phyloP scores from a whole-genome alignment of 305 asterid genomes.

The Coffea humblotiana region DNA sequence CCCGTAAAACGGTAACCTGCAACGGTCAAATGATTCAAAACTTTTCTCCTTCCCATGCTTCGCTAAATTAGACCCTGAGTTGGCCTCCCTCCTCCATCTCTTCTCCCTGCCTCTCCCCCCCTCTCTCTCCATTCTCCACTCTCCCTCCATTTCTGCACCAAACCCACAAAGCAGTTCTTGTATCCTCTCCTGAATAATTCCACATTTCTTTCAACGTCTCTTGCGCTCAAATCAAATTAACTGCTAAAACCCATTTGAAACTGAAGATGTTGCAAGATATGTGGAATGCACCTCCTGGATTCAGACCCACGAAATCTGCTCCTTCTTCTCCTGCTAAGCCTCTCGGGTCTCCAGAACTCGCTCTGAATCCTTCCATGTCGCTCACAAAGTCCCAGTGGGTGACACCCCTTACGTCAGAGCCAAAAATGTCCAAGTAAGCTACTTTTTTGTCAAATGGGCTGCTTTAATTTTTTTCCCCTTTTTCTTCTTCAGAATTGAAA shows the following conservation, averaged over 20 bases:
- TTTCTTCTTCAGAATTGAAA: not conserved
- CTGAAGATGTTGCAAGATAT: constrained; percentile 70
- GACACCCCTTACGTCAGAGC: constrained; percentile 91
- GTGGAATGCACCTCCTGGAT: constrained; percentile 91
- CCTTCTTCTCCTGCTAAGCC: constrained; percentile 94
- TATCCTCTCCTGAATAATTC: not conserved
- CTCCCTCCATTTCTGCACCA: constrained; percentile 12
- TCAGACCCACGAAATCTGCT: constrained; percentile 86
- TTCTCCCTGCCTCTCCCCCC: not conserved
- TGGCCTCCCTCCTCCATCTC: constrained; percentile 9
- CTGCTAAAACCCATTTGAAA: not conserved
- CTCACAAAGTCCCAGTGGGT: constrained; percentile 91
- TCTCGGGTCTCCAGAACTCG: constrained; percentile 66
- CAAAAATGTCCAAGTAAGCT: constrained; percentile 82
- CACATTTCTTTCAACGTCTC: constrained; percentile 19
- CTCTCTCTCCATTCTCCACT: not conserved
- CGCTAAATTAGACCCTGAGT: constrained; percentile 38
- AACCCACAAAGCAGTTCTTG: not conserved
- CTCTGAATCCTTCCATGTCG: constrained; percentile 69
- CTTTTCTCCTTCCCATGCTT: not conserved
- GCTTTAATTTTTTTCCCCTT: not conserved
- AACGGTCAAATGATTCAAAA: constrained; percentile 58
- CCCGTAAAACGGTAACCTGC: constrained; percentile 52
- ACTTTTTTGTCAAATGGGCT: not conserved
- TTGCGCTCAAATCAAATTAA: not conserved